Evolutionary conservation across 108 stramenopile species (phyloP), one percentile per base, ranked within the genome.

Genomic region (Epipyxis sp.): DNA sequence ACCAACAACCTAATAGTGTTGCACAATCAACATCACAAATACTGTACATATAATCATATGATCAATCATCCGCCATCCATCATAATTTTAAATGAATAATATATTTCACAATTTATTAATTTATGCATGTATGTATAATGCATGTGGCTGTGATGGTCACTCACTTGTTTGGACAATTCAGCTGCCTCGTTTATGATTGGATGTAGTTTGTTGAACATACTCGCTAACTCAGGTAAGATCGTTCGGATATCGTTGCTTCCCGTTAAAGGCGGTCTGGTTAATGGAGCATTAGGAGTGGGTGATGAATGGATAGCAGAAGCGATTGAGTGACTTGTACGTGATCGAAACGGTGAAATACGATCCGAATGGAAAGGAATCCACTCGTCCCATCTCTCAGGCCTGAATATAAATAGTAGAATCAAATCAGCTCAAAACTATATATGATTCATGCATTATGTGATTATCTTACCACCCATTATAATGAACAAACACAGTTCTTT

Each of bases 391-490:
- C 95, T 90, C 43, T 89, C 85, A 0, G 97, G 95, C n/a, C n/a
- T n/a, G n/a, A n/a, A n/a, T n/a, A n/a, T n/a, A n/a, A n/a, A n/a
- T n/a, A n/a, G n/a, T n/a, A 57, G 25, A n/a, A 57, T n/a, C 25
- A 57, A 57, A 57, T n/a, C 25, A n/a, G 54, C 25, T n/a, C 25
- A n/a, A 57, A n/a, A 57, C 54, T n/a, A n/a, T n/a, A n/a, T n/a
- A n/a, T 57, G 25, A 57, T n/a, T n/a, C 54, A n/a, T 57, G n/a
- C 54, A 57, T 57, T n/a, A 57, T n/a, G n/a, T 57, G 25, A 57
- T n/a, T n/a, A n/a, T n/a, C n/a, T n/a, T n/a, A n/a, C 97, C 97
- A 98, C 41, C 97, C 97, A 83, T 97, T 95, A 91, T 98, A 98
- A 82, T 95, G 95, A 57, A 98, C 1, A 27, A 0, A 39, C 0